A percentile compares a stretch with the other conserved stretches of the same genome.
phyloP scores from a whole-genome alignment of 2,329 filamentous ascomycete species.

The Verticillium klebahnii region DNA sequence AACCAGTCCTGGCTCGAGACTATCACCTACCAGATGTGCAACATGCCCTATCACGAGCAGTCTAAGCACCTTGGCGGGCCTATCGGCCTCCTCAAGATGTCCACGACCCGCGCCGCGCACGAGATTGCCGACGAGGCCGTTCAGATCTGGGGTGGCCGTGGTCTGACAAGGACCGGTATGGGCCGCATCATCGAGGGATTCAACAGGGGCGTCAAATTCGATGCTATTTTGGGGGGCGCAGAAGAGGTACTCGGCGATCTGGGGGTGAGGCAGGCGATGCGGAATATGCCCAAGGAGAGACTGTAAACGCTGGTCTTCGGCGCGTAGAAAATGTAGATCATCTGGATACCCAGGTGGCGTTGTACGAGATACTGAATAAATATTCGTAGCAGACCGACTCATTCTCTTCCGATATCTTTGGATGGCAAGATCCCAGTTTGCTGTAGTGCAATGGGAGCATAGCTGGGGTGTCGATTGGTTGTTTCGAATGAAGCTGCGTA shows the following conservation, averaged over 20 bases:
- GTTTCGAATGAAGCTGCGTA: no score
- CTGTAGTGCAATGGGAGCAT: no score
- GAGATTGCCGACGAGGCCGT: conserved; percentile 80
- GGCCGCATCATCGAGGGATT: conserved; percentile 80
- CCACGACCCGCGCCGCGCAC: conserved; percentile 69
- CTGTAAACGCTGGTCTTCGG: conserved; percentile 43
- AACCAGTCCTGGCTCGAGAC: conserved; percentile 82
- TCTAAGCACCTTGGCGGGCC: conserved; percentile 71
- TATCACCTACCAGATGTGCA: conserved; percentile 83
- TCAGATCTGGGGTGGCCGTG: conserved; percentile 82
- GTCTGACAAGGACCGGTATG: conserved; percentile 78
- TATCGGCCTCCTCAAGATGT: conserved; percentile 78
- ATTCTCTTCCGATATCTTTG: background rate
- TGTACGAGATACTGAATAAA: background rate
- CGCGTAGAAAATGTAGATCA: background rate
- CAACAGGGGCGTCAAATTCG: conserved; percentile 78
- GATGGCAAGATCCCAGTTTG: no score
- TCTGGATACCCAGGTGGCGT: no score
- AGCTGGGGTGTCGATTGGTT: no score
- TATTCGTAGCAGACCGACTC: background rate
- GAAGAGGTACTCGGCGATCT: conserved; percentile 80
- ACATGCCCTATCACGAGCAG: conserved; percentile 77
- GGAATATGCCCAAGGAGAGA: conserved; percentile 79
- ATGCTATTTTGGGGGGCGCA: conserved; percentile 72
- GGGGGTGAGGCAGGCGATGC: conserved; percentile 79